A percentile compares a stretch with the other conserved stretches of the same genome.
These are phyloP conservation scores for Cynanchum wilfordii DNA, from an alignment of 257 asterid genomes.

Conservation along the genomic window DNA sequence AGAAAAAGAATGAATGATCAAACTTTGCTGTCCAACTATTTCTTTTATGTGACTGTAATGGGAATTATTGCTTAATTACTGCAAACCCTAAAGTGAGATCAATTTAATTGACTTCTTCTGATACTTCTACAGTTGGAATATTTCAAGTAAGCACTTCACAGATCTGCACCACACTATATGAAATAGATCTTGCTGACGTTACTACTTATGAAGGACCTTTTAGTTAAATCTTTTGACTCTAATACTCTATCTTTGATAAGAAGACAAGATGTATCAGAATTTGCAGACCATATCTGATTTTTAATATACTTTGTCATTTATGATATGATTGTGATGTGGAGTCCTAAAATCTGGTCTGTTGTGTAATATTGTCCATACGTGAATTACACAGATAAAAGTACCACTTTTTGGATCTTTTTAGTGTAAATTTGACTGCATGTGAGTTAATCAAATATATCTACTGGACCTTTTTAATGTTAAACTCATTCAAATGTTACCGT, in stretches of 20 bases:
- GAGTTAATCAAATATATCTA: not conserved
- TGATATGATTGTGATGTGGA: not conserved
- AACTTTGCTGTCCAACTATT: not conserved
- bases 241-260: not conserved
- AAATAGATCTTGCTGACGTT: not conserved
- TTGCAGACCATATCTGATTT: not conserved
- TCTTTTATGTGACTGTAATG: not conserved
- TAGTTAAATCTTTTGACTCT: not conserved
- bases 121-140: not conserved
- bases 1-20: not conserved
- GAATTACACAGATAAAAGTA: not conserved
- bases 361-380: not conserved
- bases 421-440: not conserved
- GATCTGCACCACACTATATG: not conserved
- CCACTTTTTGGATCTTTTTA: not conserved
- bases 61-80: not conserved
- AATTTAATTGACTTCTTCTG: not conserved
- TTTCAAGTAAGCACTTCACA: not conserved
- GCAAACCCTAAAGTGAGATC: not conserved
- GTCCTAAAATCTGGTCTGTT: not conserved
- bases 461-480: not conserved
- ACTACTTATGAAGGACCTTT: not conserved
- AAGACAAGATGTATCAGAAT: not conserved
- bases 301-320: not conserved
- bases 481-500: not conserved